A percentile compares a stretch with the other conserved stretches of the same genome.
Evolutionary conservation across 805 yeast genomes (phyloP).

Genomic region (Wickerhamomyces xylosicus): DNA sequence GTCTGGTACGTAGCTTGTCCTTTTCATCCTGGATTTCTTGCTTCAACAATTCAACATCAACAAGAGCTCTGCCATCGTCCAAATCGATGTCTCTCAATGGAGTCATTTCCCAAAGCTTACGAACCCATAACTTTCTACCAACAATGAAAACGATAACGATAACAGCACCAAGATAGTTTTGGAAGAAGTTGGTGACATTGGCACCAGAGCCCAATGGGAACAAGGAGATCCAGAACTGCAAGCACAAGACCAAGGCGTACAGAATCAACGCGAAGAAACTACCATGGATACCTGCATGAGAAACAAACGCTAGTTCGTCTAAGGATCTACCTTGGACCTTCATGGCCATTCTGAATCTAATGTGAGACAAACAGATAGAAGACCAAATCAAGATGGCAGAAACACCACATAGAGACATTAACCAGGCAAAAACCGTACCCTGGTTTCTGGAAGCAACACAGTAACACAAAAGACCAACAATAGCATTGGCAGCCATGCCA

Average conservation of each 20-base stretch:
- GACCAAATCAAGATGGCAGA: conserved; percentile 41
- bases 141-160: conserved; percentile 28
- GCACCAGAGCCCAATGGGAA: conserved; percentile 30
- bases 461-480: conserved; percentile 33
- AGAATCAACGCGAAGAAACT: conserved; percentile 27
- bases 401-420: conserved; percentile 38
- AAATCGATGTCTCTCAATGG: conserved; percentile 42
- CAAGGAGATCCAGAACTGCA: conserved; percentile 39
- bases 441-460: conserved; percentile 32
- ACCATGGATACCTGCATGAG: conserved; percentile 34
- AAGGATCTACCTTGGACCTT: conserved; percentile 28
- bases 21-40: conserved; percentile 52
- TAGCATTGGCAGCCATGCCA: conserved; percentile 29
- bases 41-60: conserved; percentile 43
- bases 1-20: conserved; percentile 35
- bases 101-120: conserved; percentile 30
- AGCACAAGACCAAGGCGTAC: conserved; percentile 26
- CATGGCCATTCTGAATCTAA: conserved; percentile 38
- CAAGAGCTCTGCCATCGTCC: conserved; percentile 53
- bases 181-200: conserved; percentile 26
- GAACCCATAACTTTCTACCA: conserved; percentile 33
- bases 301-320: conserved; percentile 30
- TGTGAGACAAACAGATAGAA: conserved; percentile 32
- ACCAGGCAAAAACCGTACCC: conserved; percentile 34
- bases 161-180: conserved; percentile 31